Percentiles rank a stretch among this genome's conserved stretches.
Evolutionary conservation across 2,329 filamentous ascomycete species (phyloP).

Genomic region (Annulohypoxylon truncatum): DNA sequence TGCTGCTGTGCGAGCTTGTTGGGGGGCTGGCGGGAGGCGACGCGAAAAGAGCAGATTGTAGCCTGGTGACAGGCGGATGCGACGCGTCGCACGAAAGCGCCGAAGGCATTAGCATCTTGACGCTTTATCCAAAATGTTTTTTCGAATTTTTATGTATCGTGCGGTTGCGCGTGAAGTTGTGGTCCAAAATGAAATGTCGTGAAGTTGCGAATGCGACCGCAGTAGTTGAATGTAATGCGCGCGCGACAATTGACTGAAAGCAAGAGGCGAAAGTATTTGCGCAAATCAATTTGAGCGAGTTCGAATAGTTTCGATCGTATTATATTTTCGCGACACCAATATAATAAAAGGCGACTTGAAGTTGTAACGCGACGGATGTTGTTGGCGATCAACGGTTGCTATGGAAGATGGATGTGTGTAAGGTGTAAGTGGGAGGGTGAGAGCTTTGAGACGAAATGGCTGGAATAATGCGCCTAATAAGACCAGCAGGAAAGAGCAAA

Average conservation of each 20-base stretch:
- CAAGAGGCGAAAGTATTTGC: slow-evolving; percentile 1
- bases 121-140: slow-evolving; percentile 11
- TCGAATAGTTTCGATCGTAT: neutral
- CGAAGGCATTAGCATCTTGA: slow-evolving; percentile 68
- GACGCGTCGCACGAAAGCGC: slow-evolving; percentile 68
- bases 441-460: slow-evolving; percentile 42
- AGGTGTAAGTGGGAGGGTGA: slow-evolving; percentile 42
- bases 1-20: slow-evolving; percentile 58
- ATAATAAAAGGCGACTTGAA: slow-evolving; percentile 6
- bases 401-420: slow-evolving; percentile 30
- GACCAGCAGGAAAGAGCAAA: slow-evolving; percentile 38
- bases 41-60: slow-evolving; percentile 63
- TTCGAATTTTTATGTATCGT: slow-evolving; percentile 9
- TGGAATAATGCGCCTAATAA: slow-evolving; percentile 50
- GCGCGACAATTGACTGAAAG: slow-evolving; percentile 5
- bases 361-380: slow-evolving; percentile 30
- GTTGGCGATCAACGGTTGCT: slow-evolving; percentile 37
- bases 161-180: slow-evolving; percentile 2
- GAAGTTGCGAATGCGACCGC: slow-evolving; percentile 35
- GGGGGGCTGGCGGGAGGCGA: slow-evolving; percentile 70
- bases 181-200: slow-evolving; percentile 11
- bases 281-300: slow-evolving; percentile 2
- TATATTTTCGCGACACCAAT: slow-evolving; percentile 12
- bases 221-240: slow-evolving; percentile 34
- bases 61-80: slow-evolving; percentile 58